Percentiles rank a stretch among this genome's conserved stretches.
Evolutionary conservation across 2,329 filamentous ascomycete genomes (phyloP).

Genomic region (Graphiopsis chlorocephala): DNA sequence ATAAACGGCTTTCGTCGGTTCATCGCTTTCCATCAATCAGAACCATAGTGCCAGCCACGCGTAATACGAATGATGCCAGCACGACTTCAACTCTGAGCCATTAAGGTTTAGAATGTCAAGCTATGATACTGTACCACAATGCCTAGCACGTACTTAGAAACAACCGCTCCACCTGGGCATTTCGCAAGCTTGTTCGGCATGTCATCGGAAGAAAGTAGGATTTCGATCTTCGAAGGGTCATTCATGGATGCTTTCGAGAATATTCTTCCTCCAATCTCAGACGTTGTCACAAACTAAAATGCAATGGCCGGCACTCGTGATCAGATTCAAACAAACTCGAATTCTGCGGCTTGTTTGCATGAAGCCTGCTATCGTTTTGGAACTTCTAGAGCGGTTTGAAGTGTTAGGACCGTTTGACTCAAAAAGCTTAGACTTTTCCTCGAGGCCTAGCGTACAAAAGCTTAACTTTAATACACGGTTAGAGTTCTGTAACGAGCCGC

Average conservation of each 20-base stretch:
- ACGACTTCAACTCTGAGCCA: neutral
- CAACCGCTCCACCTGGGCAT: neutral
- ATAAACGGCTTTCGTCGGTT: neutral
- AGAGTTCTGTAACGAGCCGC: neutral
- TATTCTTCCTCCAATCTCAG: neutral
- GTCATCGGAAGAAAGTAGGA: neutral
- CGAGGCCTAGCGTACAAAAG: neutral
- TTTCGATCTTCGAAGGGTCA: neutral
- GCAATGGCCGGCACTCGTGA: neutral
- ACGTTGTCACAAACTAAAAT: no score
- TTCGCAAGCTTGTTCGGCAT: neutral
- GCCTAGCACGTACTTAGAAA: neutral
- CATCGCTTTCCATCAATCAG: neutral
- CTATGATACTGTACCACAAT: neutral
- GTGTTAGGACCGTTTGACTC: neutral
- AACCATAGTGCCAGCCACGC: neutral
- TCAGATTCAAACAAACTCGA: neutral
- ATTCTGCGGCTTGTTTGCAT: no score
- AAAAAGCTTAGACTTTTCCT: neutral
- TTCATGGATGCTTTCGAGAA: neutral
- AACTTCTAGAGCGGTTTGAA: neutral
- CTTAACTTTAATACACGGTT: neutral
- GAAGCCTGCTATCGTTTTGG: neutral
- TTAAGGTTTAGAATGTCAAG: neutral
- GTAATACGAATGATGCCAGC: neutral